phyloP scores from a whole-genome alignment of 225 moss, liverwort and hornwort species.

The Neckera pumila region DNA sequence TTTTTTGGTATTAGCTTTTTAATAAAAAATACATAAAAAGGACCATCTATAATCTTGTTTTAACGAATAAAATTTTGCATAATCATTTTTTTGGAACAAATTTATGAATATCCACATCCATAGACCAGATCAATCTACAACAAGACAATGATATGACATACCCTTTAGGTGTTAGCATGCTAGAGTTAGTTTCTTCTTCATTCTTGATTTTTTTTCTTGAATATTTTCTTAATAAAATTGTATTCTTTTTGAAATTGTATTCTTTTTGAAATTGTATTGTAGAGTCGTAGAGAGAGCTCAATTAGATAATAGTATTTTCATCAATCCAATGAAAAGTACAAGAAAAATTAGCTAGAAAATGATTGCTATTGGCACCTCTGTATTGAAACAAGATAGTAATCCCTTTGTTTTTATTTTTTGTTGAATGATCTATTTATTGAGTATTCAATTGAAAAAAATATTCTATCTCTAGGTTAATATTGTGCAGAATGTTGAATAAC shows the following conservation, averaged over 20 bases:
- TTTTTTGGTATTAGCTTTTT: not conserved
- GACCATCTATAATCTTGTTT: too few relatives aligned
- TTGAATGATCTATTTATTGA: not conserved
- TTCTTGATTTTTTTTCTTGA: not conserved
- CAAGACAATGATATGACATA: not conserved
- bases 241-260: too few relatives aligned
- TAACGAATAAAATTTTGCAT: not conserved
- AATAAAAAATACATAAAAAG: too few relatives aligned
- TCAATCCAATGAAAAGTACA: not conserved
- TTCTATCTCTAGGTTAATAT: not conserved
- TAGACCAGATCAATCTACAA: not conserved
- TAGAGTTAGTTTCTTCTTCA: not conserved
- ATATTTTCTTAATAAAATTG: not conserved
- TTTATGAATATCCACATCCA: not conserved
- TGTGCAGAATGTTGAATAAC: not conserved
- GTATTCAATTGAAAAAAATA: not conserved
- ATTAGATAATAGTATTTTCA: not conserved
- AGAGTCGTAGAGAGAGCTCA: too few relatives aligned
- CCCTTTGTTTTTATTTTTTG: not conserved
- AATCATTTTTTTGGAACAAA: not conserved
- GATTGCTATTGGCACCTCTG: not conserved
- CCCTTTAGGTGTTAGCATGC: fast-evolving
- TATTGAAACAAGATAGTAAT: not conserved
- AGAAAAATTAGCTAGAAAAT: not conserved
- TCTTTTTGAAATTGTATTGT: too few relatives aligned